Evolutionary conservation across 2,329 filamentous ascomycete species (phyloP), one percentile per base, ranked within the genome.

Genomic region (Sarocladium oryzae): DNA sequence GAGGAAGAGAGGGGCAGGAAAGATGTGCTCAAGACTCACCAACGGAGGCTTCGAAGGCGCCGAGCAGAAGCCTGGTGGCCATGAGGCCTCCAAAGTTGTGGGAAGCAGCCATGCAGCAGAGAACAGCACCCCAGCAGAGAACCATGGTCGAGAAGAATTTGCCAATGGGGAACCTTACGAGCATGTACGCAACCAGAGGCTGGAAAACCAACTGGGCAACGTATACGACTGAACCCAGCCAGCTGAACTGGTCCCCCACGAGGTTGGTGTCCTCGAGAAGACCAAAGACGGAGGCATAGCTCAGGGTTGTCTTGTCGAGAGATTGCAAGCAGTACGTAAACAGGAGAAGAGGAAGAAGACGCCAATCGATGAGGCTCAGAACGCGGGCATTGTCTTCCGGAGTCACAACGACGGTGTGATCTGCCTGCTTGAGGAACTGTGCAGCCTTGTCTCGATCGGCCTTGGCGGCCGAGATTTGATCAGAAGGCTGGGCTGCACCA

Each of bases 221-320:
- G 40, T 66, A 71, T 13, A 71, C 59, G 24, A 70, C 61, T 1
- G 66, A 68, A 8, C 66, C 66, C 0, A 89, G 72, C 86, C 86
- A 89, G 23, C 76, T 79, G 62, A 83, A 89, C 68, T 88, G 63
- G 16, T 64, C 56, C 28, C 66, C 69, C 0, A 64, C 58, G 3
- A 84, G 64, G n/a, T 69, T 56, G 0, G 76, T 71, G 57, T 84
- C 78, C 10, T 72, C 61, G 0, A 71, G 69, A 32, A 85, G 72
- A 13, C 78, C 78, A 72, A 85, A 85, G 57, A 85, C 81, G n/a
- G 77, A 78, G 0, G 79, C 79, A 72, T 74, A 86, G 1, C 75
- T 78, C 56, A 86, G 69, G 0, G 61, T 62, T 0, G 57, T 62
- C 51, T 65, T 65, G 35, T 65, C 63, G 6, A 65, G 59, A 1